Evolutionary conservation across 306 rosid species (phyloP).

Genomic region (Gynostemma pentaphyllum): DNA sequence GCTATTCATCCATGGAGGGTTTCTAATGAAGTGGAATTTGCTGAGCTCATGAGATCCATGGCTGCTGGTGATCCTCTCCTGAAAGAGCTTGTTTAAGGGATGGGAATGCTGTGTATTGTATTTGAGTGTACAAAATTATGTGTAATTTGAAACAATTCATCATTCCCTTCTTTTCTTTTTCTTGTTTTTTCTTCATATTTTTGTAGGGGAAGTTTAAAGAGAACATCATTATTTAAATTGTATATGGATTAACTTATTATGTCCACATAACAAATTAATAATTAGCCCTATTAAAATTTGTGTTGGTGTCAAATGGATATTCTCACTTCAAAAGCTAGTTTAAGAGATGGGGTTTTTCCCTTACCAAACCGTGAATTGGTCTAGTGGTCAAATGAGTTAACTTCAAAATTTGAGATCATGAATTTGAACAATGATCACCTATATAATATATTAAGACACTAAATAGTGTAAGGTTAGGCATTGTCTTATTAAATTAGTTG

Average conservation of each 20-base stretch:
- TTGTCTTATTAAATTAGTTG: too few relatives aligned
- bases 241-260: neutral
- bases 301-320: too few relatives aligned
- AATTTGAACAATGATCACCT: too few relatives aligned
- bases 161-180: neutral
- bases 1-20: slow-evolving; percentile 88
- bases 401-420: too few relatives aligned
- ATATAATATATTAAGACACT: too few relatives aligned
- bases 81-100: slow-evolving; percentile 54
- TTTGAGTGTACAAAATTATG: neutral
- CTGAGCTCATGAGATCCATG: slow-evolving; percentile 81
- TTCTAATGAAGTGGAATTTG: slow-evolving; percentile 72
- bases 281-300: neutral
- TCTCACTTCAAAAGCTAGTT: too few relatives aligned
- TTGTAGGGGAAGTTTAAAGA: neutral
- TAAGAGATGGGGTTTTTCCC: too few relatives aligned
- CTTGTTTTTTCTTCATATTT: neutral
- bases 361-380: too few relatives aligned
- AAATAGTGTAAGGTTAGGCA: too few relatives aligned
- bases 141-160: neutral
- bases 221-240: neutral
- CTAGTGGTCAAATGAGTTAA: too few relatives aligned
- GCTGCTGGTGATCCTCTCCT: slow-evolving; percentile 94
- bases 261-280: too few relatives aligned
- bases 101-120: neutral